These are phyloP conservation scores for Trichoderma polysporum DNA, from an alignment of 2,329 filamentous ascomycete genomes.

Conservation along the genomic window DNA sequence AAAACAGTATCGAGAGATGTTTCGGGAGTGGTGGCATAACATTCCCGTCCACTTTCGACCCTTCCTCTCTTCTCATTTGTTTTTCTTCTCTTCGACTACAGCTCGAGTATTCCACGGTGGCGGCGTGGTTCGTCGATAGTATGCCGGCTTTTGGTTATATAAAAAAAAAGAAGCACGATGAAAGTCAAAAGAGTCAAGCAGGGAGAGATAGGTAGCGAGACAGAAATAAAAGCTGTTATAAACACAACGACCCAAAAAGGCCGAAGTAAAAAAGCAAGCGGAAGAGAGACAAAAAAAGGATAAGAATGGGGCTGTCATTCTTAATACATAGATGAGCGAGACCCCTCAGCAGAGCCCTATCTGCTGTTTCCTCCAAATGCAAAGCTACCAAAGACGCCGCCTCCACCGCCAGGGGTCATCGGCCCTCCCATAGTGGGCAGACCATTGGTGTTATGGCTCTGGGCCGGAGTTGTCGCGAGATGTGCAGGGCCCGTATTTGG, in stretches of 20 bases:
- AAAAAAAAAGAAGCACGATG: background rate
- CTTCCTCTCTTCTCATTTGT: no score
- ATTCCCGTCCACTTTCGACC: background rate
- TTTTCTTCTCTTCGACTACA: background rate
- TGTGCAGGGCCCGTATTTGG: slow-evolving; percentile 65
- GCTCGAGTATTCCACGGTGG: background rate
- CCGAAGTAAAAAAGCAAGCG: background rate
- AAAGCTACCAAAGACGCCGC: slow-evolving; percentile 75
- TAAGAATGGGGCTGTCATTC: background rate
- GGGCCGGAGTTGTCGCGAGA: slow-evolving; percentile 49
- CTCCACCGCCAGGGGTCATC: slow-evolving; percentile 75
- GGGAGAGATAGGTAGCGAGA: background rate
- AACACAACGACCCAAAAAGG: background rate
- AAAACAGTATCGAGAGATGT: background rate
- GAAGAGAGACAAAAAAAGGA: background rate
- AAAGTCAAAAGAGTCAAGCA: background rate
- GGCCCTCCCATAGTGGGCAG: slow-evolving; percentile 58
- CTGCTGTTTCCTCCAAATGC: slow-evolving; percentile 47
- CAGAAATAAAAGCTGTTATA: background rate
- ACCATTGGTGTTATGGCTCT: slow-evolving; percentile 57
- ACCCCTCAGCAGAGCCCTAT: slow-evolving; percentile 28
- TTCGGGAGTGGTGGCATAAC: background rate
- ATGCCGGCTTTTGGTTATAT: background rate
- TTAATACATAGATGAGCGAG: slow-evolving; percentile 21
- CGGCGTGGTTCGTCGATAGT: background rate